Percentiles rank a stretch among this genome's conserved stretches.
phyloP scores from a whole-genome alignment of 2,329 filamentous ascomycete species.

The Aspergillus viridinutans region DNA sequence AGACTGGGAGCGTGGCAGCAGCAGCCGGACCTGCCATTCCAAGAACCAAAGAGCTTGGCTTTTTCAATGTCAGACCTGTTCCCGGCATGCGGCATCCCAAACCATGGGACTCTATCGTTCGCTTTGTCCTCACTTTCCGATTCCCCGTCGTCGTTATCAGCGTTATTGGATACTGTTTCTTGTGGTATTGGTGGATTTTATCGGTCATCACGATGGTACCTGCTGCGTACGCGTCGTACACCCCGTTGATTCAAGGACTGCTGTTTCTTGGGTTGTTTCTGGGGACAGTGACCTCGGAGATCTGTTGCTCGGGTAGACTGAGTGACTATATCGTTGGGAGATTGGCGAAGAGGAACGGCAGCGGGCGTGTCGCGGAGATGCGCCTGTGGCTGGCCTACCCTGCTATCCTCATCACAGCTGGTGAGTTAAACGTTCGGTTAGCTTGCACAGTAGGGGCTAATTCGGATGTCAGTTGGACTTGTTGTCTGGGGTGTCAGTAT shows the following conservation, averaged over 20 bases:
- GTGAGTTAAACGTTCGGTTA: slow-evolving; percentile 18
- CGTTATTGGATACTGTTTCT: slow-evolving; percentile 49
- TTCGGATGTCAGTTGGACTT: slow-evolving; percentile 37
- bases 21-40: slow-evolving; percentile 16
- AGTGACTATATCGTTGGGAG: slow-evolving; percentile 50
- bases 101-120: slow-evolving; percentile 43
- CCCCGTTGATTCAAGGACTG: slow-evolving; percentile 49
- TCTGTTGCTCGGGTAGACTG: slow-evolving; percentile 50
- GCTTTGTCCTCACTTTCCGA: slow-evolving; percentile 47
- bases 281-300: slow-evolving; percentile 50
- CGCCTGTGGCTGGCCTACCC: slow-evolving; percentile 55
- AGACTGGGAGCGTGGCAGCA: not conserved
- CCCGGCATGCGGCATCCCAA: slow-evolving; percentile 52
- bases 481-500: slow-evolving; percentile 55
- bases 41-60: slow-evolving; percentile 43
- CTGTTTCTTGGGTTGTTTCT: slow-evolving; percentile 53
- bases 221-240: slow-evolving; percentile 48
- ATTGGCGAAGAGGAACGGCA: slow-evolving; percentile 43
- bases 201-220: slow-evolving; percentile 52
- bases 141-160: slow-evolving; percentile 45
- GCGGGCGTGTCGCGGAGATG: slow-evolving; percentile 50
- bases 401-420: slow-evolving; percentile 44
- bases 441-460: not conserved
- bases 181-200: slow-evolving; percentile 57
- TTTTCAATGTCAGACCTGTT: slow-evolving; percentile 45